Evolutionary conservation across 208 protist species (phyloP).

Genomic region (Leptomonas seymouri): DNA sequence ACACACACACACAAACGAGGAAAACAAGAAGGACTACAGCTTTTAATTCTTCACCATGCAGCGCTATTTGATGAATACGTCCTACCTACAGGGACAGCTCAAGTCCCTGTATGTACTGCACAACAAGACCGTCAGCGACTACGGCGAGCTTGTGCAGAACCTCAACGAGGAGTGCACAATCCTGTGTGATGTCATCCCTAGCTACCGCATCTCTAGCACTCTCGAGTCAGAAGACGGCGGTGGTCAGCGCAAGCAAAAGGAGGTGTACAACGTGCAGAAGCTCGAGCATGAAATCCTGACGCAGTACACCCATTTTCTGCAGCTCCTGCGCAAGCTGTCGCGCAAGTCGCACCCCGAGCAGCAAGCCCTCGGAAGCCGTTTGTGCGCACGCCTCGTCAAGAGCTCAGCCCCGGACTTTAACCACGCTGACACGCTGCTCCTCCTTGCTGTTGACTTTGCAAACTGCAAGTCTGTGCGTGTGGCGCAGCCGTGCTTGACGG

Average conservation of each 20-base stretch:
- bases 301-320: conserved; percentile 93
- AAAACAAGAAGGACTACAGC: too few relatives aligned
- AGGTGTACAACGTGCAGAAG: conserved; percentile 91
- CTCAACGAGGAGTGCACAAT: conserved; percentile 88
- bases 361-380: conserved; percentile 91
- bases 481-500: conserved; percentile 78
- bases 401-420: conserved; percentile 90
- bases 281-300: conserved; percentile 91
- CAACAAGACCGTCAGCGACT: conserved; percentile 78
- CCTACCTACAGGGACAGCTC: conserved; percentile 84
- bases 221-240: conserved; percentile 85
- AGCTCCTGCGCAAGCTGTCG: conserved; percentile 86
- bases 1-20: too few relatives aligned
- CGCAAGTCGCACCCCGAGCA: conserved; percentile 91
- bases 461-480: conserved; percentile 91
- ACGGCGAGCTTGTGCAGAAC: conserved; percentile 86
- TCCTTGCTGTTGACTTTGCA: conserved; percentile 82
- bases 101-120: conserved; percentile 83
- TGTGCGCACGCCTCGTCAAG: conserved; percentile 76
- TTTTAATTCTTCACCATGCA: conserved; percentile 55
- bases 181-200: conserved; percentile 86
- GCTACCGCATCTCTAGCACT: conserved; percentile 86
- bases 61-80: conserved; percentile 94
- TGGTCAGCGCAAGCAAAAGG: conserved; percentile 85
- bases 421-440: conserved; percentile 81